Evolutionary conservation across 306 rosid genomes (phyloP), one percentile per base, ranked within the genome.

Genomic region (Prunus dulcis): DNA sequence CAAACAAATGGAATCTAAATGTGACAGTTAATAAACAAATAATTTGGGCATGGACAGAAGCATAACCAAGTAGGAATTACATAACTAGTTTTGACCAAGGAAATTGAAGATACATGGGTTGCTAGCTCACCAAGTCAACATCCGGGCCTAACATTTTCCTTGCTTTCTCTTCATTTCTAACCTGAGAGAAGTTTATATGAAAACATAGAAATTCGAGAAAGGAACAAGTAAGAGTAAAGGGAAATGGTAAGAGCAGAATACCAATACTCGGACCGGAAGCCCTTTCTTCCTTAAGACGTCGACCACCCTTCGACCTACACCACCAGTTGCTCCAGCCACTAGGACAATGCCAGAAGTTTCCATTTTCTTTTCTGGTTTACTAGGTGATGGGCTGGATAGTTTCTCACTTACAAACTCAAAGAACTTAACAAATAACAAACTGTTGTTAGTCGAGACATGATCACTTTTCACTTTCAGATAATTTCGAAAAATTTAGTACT

Each of bases 251-350:
- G 73, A 47, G 67, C 76, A 65, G 78, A 67, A 80, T 91, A 94
- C 98, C 97, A 94, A 80, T 67, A 71, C 91, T 82, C 95, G 91
- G 28, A 94, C 96, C 3, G 91, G 95, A 78, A 91, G 67, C 74
- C 97, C 95, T 80, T 90, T 87, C 89, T 86, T 87, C 86, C 82
- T 82, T 34, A 94, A 81, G 71, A 85, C 73, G 64, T 89, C 92
- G 32, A 94, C 96, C 66, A 89, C 98, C 82, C 98, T 87, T 86
- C 92, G 85, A 73, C 98, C 98, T 23, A 94, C 98, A 20, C 98
- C 98, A 51, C 98, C 98, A 28, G 98, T 94, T 47, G 91, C 98
- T 80, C 98, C 98, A 78, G 97, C 92, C 3, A 94, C 98, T 12
- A 94, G 89, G 60, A 90, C 91, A 81, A 86, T 80, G 68, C 89